A percentile compares a stretch with the other conserved stretches of the same genome.
phyloP scores from a whole-genome alignment of 768 basidiomycete genomes.

The Boletus vermiculosoides region DNA sequence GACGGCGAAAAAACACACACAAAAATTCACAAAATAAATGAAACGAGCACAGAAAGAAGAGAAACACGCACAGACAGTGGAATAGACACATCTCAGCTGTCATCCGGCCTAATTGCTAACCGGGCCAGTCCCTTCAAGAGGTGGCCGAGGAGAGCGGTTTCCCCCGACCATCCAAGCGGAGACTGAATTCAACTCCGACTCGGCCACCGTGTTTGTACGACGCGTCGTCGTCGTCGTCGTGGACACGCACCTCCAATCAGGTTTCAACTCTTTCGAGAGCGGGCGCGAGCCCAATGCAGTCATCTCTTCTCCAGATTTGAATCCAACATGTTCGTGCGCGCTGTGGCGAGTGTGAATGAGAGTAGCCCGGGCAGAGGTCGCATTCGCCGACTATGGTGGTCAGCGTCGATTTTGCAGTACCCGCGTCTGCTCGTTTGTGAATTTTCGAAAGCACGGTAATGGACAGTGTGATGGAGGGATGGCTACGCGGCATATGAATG shows the following conservation, averaged over 20 bases:
- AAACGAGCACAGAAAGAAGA: not conserved
- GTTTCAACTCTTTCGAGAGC: not conserved
- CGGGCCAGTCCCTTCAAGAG: slow-evolving; percentile 6
- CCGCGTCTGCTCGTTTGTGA: not conserved
- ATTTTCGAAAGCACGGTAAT: slow-evolving; percentile 4
- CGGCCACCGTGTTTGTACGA: slow-evolving; percentile 9
- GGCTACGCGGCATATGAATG: slow-evolving; percentile 10
- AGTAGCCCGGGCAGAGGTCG: not conserved
- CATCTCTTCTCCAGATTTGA: not conserved
- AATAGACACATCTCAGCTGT: not conserved
- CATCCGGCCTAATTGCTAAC: slow-evolving; percentile 14
- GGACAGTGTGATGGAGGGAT: slow-evolving; percentile 16
- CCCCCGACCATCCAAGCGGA: slow-evolving; percentile 15
- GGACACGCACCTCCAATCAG: not conserved
- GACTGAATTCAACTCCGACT: slow-evolving; percentile 1
- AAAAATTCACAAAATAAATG: slow-evolving; percentile 10
- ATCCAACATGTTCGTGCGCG: not conserved
- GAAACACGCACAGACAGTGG: not conserved
- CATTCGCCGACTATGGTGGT: not conserved
- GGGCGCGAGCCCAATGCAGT: not conserved
- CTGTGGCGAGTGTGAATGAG: not conserved
- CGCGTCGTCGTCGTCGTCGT: slow-evolving; percentile 5
- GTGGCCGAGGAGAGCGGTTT: not conserved
- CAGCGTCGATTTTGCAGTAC: not conserved
- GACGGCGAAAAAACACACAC: slow-evolving; percentile 8